Conservation (phyloP, 2,329 filamentous ascomycete species). For the Pseudogymnoascus sp. region DNA sequence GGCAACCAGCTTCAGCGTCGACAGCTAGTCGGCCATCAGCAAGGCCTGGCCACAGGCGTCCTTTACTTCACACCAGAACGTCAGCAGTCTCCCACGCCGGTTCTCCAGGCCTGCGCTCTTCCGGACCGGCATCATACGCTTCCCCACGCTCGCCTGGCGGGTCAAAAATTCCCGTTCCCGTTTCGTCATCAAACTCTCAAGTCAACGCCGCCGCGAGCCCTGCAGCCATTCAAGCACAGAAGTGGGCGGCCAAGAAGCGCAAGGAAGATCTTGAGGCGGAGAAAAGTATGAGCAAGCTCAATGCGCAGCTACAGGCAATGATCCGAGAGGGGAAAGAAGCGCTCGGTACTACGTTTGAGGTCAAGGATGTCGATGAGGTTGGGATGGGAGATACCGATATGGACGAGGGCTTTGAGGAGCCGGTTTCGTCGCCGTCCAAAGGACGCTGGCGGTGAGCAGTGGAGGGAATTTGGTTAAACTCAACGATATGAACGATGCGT, state of each 20-base stretch:
- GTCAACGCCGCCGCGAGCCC: conserved; percentile 20
- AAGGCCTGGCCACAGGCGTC: conserved; percentile 26
- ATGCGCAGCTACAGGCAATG: conserved; percentile 72
- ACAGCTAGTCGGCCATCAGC: conserved; percentile 23
- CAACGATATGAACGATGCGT: conserved; percentile 5
- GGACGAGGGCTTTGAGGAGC: not conserved
- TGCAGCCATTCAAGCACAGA: conserved; percentile 57
- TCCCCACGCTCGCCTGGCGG: conserved; percentile 36
- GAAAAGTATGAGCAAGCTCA: conserved; percentile 69
- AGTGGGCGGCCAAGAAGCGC: conserved; percentile 61
- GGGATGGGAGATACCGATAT: conserved; percentile 2
- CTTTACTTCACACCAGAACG: conserved; percentile 25
- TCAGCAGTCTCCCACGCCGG: conserved; percentile 42
- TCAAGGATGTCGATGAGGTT: conserved; percentile 33
- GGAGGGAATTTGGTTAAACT: not conserved
- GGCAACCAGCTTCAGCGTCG: conserved; percentile 7
- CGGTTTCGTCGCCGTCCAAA: not conserved
- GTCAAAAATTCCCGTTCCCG: conserved; percentile 9
- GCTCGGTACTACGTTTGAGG: conserved; percentile 64
- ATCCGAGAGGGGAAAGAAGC: conserved; percentile 84
- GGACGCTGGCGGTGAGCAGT: not conserved
- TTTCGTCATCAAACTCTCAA: conserved; percentile 5
- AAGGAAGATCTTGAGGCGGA: conserved; percentile 73
- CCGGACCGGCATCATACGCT: conserved; percentile 46
- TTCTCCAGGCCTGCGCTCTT: conserved; percentile 33